Base-by-base conservation (phyloP, 2,329 filamentous ascomycete genomes). In the Diaporthe ilicicola region DNA sequence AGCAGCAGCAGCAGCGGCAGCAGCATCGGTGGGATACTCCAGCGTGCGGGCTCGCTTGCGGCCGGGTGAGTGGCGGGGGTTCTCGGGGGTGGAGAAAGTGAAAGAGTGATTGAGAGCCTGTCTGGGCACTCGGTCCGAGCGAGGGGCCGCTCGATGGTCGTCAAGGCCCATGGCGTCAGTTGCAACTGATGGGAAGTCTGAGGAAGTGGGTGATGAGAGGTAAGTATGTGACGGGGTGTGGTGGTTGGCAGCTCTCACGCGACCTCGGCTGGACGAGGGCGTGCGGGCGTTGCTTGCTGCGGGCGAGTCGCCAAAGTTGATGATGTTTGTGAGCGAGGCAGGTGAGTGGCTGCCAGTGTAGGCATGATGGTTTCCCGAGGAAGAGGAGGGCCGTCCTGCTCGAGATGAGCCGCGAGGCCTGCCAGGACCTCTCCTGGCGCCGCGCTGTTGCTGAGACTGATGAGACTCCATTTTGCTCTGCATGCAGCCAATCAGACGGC, bases 1-100 rank as follows among this genome's bases (percentile, higher is more conserved):
- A 69, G 79, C 76, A 54, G 76, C 76, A 39, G n/a, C n/a, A n/a
- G n/a, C n/a, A n/a, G n/a, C n/a, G n/a, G n/a, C n/a, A n/a, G n/a
- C 76, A 54, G 76, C 76, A 39, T 80, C 76, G 48, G 76, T 75
- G 66, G 80, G 80, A n/a, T 75, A 73, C 56, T 85, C 84, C 75
- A 84, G 82, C 67, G 81, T 83, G 62, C 82, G 82, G 64, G 81
- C 82, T 37, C 85, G 82, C 73, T 82, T 86, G 70, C 83, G 85
- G 51, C 79, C 75, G 44, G 72, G 67, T 27, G 67, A 68, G n/a
- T 64, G 70, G 24, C 66, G 69, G 37, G 73, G 74, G 72, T 75
- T 73, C 78, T 71, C 72, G 70, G 81, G 78, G 24, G 81, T 78
- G 24, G 82, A 81, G 67, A 82, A 81, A 71, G 80, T 79, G 66